phyloP scores from a whole-genome alignment of 2,329 filamentous ascomycete genomes.

The Metarhizium brunneum region DNA sequence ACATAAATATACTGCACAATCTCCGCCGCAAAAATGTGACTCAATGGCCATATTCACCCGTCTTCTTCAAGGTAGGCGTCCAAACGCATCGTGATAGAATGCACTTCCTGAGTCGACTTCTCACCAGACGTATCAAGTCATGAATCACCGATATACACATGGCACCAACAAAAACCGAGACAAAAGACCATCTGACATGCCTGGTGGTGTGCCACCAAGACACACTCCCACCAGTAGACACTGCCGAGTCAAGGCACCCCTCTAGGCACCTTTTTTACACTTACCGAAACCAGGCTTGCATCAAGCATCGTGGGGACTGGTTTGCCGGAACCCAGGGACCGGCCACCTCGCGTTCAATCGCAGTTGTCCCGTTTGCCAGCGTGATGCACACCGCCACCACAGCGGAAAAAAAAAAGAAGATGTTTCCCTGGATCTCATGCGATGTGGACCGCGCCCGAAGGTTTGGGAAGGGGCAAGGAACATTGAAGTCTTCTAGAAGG shows the following conservation, averaged over 20 bases:
- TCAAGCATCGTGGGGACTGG: neutral
- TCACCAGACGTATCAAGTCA: neutral
- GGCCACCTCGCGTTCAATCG: too few species aligned
- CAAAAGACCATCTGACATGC: neutral
- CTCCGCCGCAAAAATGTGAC: too few species aligned
- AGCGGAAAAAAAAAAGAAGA: neutral
- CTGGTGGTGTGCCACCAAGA: neutral
- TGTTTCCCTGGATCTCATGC: neutral
- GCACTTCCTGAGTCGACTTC: neutral
- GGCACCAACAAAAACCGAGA: neutral
- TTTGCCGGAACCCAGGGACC: too few species aligned
- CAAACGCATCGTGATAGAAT: neutral
- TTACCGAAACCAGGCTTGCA: neutral
- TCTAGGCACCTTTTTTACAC: slow-evolving; percentile 2
- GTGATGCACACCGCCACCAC: neutral
- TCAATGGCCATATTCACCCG: too few species aligned
- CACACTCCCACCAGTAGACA: neutral
- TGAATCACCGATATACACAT: neutral
- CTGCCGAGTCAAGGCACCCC: neutral
- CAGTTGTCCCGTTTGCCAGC: too few species aligned
- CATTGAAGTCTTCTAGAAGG: slow-evolving; percentile 1
- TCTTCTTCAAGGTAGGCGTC: too few species aligned
- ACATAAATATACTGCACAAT: too few species aligned
- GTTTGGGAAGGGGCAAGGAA: too few species aligned
- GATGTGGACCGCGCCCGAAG: neutral